A percentile compares a stretch with the other conserved stretches of the same genome.
These are phyloP conservation scores for Parmelia sp. DNA, from an alignment of 495 filamentous ascomycete species.

Conservation along the genomic window DNA sequence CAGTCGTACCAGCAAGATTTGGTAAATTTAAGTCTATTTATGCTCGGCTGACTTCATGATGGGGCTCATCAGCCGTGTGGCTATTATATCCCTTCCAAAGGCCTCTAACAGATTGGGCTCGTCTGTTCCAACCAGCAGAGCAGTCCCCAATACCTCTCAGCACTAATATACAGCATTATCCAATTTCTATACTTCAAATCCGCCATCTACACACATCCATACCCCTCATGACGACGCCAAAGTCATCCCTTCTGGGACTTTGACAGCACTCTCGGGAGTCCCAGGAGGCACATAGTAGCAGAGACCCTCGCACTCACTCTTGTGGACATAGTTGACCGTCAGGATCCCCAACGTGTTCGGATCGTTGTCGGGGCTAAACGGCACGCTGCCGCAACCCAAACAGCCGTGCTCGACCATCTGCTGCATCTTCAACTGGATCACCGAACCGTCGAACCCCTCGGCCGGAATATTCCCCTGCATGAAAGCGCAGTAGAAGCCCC, in stretches of 20 bases:
- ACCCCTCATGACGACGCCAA: neutral
- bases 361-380: constrained; percentile 10
- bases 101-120: neutral
- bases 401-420: constrained; percentile 17
- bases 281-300: constrained; percentile 4
- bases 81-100: neutral
- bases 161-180: neutral
- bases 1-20: neutral
- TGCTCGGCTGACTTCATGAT: neutral
- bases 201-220: neutral
- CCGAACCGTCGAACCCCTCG: constrained; percentile 3
- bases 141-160: neutral
- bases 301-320: constrained; percentile 8
- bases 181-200: too few relatives aligned
- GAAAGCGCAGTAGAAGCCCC: constrained; percentile 14
- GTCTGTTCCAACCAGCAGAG: neutral
- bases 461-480: constrained; percentile 5
- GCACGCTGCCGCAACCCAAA: constrained; percentile 15
- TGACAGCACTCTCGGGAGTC: neutral
- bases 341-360: constrained; percentile 10
- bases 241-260: neutral
- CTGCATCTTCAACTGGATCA: constrained; percentile 8
- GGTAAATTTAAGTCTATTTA: too few relatives aligned
- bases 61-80: neutral
- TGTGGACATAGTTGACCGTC: constrained; percentile 18